Evolutionary conservation across 768 basidiomycete species (phyloP).

Genomic region (Lactarius vividus): DNA sequence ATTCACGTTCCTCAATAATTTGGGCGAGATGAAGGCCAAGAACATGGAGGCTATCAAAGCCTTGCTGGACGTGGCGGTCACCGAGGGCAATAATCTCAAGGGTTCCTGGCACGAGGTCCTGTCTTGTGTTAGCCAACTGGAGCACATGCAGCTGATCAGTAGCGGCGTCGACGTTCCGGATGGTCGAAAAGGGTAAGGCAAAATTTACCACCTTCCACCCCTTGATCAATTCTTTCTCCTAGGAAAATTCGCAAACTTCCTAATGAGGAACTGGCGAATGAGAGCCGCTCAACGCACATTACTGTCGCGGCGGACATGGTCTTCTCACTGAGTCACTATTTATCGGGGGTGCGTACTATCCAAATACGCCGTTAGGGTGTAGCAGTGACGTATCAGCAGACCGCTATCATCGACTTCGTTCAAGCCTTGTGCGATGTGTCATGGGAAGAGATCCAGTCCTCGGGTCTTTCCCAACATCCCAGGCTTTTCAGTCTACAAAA

Average conservation of each 20-base stretch:
- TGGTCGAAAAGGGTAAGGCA: conserved; percentile 73
- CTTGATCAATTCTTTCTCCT: conserved; percentile 22
- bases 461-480: conserved; percentile 90
- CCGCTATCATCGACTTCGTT: conserved; percentile 97
- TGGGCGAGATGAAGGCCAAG: conserved; percentile 98
- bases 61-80: conserved; percentile 89
- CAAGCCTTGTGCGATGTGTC: conserved; percentile 94
- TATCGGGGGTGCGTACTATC: conserved; percentile 77
- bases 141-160: conserved; percentile 97
- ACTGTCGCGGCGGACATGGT: conserved; percentile 99
- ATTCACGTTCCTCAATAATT: conserved; percentile 96
- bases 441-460: conserved; percentile 99
- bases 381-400: conserved; percentile 44
- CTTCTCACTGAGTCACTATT: conserved; percentile 91
- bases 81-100: conserved; percentile 95
- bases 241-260: conserved; percentile 58
- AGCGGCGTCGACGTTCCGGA: conserved; percentile 86
- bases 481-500: conserved; percentile 97
- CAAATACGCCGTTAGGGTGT: background rate
- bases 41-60: conserved; percentile 99
- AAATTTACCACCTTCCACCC: background rate
- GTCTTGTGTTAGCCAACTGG: conserved; percentile 95
- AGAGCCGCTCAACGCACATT: conserved; percentile 95
- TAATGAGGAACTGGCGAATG: conserved; percentile 93
- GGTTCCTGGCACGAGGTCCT: conserved; percentile 96